Evolutionary conservation across 176 grass and related monocot genomes (phyloP).

Genomic region (sorghum (Sorghum bicolor)): DNA sequence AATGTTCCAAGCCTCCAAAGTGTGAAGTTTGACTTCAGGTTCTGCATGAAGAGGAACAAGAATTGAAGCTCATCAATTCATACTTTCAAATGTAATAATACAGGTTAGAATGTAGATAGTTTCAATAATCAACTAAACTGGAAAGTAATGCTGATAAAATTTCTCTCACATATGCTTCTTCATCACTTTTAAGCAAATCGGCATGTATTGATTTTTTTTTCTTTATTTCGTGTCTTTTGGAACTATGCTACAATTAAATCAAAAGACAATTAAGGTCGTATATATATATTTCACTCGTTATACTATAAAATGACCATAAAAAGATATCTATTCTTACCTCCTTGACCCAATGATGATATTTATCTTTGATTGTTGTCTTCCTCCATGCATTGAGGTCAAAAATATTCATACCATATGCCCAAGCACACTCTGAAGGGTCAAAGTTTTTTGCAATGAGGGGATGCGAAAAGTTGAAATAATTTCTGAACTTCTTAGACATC

Average conservation of each 20-base stretch:
- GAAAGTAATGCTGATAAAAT: neutral
- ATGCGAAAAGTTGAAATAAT: slow-evolving; percentile 98
- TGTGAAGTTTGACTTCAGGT: slow-evolving; percentile 88
- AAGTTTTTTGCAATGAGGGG: slow-evolving; percentile 79
- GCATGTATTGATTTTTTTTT: neutral
- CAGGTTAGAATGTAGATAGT: neutral
- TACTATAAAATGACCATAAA: slow-evolving; percentile 9
- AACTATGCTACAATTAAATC: neutral
- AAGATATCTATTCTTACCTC: slow-evolving; percentile 52
- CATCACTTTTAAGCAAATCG: neutral
- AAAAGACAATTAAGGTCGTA: neutral
- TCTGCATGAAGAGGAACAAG: slow-evolving; percentile 48
- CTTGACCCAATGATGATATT: slow-evolving; percentile 89
- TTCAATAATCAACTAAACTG: slow-evolving; percentile 3
- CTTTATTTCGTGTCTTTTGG: neutral
- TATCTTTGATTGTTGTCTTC: slow-evolving; percentile 86
- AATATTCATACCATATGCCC: slow-evolving; percentile 98
- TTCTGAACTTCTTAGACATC: slow-evolving; percentile 92
- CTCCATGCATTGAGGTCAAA: slow-evolving; percentile 90
- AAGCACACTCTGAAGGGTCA: slow-evolving; percentile 85
- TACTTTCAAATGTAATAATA: slow-evolving; percentile 10
- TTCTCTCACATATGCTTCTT: neutral
- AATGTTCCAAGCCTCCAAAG: slow-evolving; percentile 99
- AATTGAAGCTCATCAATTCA: neutral
- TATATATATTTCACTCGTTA: neutral